Base-by-base conservation (phyloP, 352 stramenopile species). In the Aphanomyces stellatus region DNA sequence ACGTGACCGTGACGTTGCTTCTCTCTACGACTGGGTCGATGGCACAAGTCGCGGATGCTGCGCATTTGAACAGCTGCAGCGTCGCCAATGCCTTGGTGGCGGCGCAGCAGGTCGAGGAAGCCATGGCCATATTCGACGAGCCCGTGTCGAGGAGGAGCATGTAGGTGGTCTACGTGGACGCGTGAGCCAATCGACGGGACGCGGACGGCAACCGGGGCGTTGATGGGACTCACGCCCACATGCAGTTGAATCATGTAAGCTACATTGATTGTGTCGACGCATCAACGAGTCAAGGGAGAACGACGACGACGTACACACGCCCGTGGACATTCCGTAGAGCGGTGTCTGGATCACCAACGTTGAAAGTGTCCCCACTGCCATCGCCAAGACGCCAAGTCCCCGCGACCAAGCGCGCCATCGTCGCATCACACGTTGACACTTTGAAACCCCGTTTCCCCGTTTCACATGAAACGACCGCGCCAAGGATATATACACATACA, bases 61-160 rank as follows among this genome's bases (percentile, higher is more conserved):
- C 53, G 61, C 85, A 93, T 33, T 77, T 88, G 72, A 82, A 93
- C 8, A 89, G 69, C 24, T 77, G 71, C 43, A 83, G 69, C 62
- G 81, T 88, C 13, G 13, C 2, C 11, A 57, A 35, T n/a, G 25
- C 49, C n/a, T n/a, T 15, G 0, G 81, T 81, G 35, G 76, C 42
- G 17, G 76, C 79, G 72, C 85, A 93, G 74, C 85, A 93, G 48
- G 88, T 76, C 6, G 80, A 77, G 22, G 85, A 88, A 59, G 88
- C 85, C 17, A 91, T 78, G 3, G 85, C 85, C 31, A 79, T 89
- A 71, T 93, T 93, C 37, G 82, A 80, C 24, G 82, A 91, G 24
- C 85, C 82, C 41, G 82, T 93, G 74, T 93, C 85, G 13, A 93
- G 22, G 31, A 93, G 63, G 35, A 93, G 62, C 55, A 82, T 85